phyloP scores from a whole-genome alignment of 2,329 filamentous ascomycete species.

The Neurospora sp. region DNA sequence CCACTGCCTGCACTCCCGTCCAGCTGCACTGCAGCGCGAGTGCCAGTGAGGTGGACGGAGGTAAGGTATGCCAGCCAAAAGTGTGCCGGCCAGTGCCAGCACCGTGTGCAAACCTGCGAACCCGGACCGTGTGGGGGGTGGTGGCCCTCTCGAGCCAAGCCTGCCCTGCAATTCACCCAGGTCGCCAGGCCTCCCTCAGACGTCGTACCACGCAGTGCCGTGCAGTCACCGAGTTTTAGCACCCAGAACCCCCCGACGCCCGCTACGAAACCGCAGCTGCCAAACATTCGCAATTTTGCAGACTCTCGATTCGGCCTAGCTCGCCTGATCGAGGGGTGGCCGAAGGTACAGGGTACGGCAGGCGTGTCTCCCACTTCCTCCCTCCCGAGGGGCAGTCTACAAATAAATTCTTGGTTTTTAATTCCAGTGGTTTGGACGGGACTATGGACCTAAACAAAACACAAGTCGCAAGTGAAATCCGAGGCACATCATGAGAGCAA shows the following conservation, averaged over 20 bases:
- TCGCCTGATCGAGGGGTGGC: not conserved
- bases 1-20: not conserved
- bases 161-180: not conserved
- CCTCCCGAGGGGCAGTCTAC: conserved; percentile 1
- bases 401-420: not conserved
- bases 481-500: not conserved
- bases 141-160: not conserved
- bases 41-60: not conserved
- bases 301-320: conserved; percentile 14
- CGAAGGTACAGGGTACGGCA: conserved; percentile 4
- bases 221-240: conserved; percentile 8
- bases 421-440: conserved; percentile 2
- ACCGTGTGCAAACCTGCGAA: conserved; percentile 3
- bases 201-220: not conserved
- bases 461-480: not conserved
- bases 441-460: not conserved
- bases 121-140: conserved; percentile 2
- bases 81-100: not conserved
- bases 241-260: not conserved
- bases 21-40: conserved; percentile 1
- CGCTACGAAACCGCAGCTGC: conserved; percentile 4
- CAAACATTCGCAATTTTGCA: conserved; percentile 14
- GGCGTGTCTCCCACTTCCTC: conserved; percentile 1
- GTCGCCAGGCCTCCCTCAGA: not conserved
- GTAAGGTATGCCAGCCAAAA: not conserved